Conservation (phyloP, 2,329 filamentous ascomycete genomes). For the Cladosporium sp. region DNA sequence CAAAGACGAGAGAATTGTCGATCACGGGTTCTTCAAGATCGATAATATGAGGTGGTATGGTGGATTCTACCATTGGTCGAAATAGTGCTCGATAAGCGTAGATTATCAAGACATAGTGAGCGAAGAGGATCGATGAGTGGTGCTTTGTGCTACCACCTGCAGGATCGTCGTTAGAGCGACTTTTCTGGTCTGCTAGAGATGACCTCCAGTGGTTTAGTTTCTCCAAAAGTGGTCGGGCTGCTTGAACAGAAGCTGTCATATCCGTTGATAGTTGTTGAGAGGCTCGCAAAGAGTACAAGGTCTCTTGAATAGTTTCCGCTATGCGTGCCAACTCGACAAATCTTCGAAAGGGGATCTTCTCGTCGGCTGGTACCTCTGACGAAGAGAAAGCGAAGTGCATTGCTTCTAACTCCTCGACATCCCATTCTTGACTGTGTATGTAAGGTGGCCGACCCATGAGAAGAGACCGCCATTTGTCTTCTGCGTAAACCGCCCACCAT, state of each 20-base stretch:
- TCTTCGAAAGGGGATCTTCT: not conserved
- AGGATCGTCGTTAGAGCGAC: not conserved
- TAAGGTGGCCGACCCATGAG: conserved; percentile 9
- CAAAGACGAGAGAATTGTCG: not conserved
- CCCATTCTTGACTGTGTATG: conserved; percentile 8
- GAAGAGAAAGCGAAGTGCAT: not conserved
- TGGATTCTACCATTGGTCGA: conserved; percentile 1
- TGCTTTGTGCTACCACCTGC: not conserved
- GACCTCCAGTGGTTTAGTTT: conserved; percentile 2
- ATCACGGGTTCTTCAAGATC: conserved; percentile 7
- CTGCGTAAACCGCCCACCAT: conserved; percentile 11
- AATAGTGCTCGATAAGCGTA: conserved; percentile 6
- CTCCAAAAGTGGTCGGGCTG: conserved; percentile 1
- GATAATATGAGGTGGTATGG: conserved; percentile 5
- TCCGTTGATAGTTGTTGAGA: conserved; percentile 5
- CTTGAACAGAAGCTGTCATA: conserved; percentile 1
- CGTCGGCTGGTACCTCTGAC: not conserved
- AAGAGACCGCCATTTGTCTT: conserved; percentile 10
- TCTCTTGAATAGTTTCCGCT: conserved; percentile 1
- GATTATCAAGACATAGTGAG: conserved; percentile 1
- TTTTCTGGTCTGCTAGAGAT: not conserved
- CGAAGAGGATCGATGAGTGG: not conserved
- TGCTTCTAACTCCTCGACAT: conserved; percentile 5
- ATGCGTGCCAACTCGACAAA: conserved; percentile 1
- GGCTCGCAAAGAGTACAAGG: conserved; percentile 3